Evolutionary conservation across 495 filamentous ascomycete genomes (phyloP).

Genomic region (Hypoxylon perforatum): DNA sequence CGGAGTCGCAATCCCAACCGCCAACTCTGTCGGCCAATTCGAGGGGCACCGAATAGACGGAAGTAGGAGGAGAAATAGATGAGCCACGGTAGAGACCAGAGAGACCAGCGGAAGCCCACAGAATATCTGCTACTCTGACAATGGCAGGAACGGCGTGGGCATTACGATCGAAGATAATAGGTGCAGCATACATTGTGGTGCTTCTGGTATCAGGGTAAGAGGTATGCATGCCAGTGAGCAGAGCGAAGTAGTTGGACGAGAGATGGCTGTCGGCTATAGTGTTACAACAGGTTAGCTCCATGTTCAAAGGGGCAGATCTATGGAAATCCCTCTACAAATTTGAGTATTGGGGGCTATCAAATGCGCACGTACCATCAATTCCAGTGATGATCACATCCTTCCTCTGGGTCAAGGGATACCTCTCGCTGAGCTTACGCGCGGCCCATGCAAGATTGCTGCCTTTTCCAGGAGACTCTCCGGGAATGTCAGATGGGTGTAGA

Average conservation of each 20-base stretch:
- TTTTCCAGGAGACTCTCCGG: slow-evolving; percentile 72
- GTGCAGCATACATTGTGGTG: slow-evolving; percentile 71
- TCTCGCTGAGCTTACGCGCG: slow-evolving; percentile 68
- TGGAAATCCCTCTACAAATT: neutral
- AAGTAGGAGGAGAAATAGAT: slow-evolving; percentile 71
- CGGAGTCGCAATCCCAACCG: slow-evolving; percentile 73
- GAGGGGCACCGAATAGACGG: slow-evolving; percentile 74
- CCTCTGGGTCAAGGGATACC: slow-evolving; percentile 59
- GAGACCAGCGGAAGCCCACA: slow-evolving; percentile 73
- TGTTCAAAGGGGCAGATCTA: neutral
- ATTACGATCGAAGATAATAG: slow-evolving; percentile 80
- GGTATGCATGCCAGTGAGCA: slow-evolving; percentile 69
- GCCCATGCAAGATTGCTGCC: slow-evolving; percentile 76
- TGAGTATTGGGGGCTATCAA: neutral
- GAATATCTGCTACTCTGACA: slow-evolving; percentile 74
- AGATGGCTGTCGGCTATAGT: slow-evolving; percentile 74
- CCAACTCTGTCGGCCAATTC: slow-evolving; percentile 70
- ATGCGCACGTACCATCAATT: slow-evolving; percentile 69
- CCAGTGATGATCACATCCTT: slow-evolving; percentile 74
- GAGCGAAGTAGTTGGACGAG: slow-evolving; percentile 70
- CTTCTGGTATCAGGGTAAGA: slow-evolving; percentile 62
- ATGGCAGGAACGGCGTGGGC: slow-evolving; percentile 71
- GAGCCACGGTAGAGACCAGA: slow-evolving; percentile 72
- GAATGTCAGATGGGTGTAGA: slow-evolving; percentile 69
- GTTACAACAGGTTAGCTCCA: slow-evolving; percentile 38